Base-by-base conservation (phyloP, 306 rosid genomes). In the Citrullus mucosospermus region DNA sequence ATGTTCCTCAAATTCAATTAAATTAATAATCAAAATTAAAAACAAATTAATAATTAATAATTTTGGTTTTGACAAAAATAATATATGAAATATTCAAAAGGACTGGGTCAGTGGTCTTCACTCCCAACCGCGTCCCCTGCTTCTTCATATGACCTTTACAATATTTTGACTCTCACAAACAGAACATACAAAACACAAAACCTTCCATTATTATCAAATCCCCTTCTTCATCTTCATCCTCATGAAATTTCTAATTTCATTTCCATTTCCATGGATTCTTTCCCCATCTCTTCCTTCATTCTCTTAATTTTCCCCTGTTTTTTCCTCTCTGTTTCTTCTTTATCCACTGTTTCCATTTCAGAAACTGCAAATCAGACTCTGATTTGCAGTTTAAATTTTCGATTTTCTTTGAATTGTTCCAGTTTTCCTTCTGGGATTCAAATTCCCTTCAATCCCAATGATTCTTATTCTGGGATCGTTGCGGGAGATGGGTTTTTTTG, bases 271-370 rank as follows among this genome's bases (percentile, higher is more conserved):
- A 89, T 89, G 96, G 93, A 88, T 15, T 59, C 22, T 67, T 53
- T 14, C 18, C 79, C 9, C 2, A 0, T 75, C 41, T 86, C 2
- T 25, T 86, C 30, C 60, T 30, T 76, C 30, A 81, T 44, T 78
- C 30, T 77, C 77, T 8, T 78, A 4, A 6, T 34, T 22, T 77
- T 84, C 28, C 87, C 71, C 14, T 67, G 56, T 79, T 6, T 88
- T 76, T 63, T 63, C 14, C 84, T 73, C 1, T 15, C 30, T 20
- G 78, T 76, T 53, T 66, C 56, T 76, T 80, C 95, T 55, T 87
- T 95, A 34, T 84, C 92, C 20, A 81, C 93, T 15, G 81, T 95
- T n/a, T 81, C 98, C 16, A 91, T 95, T 59, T 95, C 97, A n/a
- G 89, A 83, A 72, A 76, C 83, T 43, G 57, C 81, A 20, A 76